Percentiles rank a stretch among this genome's conserved stretches.
phyloP scores from a whole-genome alignment of 2,329 filamentous ascomycete genomes.

The Xylaria sp. region DNA sequence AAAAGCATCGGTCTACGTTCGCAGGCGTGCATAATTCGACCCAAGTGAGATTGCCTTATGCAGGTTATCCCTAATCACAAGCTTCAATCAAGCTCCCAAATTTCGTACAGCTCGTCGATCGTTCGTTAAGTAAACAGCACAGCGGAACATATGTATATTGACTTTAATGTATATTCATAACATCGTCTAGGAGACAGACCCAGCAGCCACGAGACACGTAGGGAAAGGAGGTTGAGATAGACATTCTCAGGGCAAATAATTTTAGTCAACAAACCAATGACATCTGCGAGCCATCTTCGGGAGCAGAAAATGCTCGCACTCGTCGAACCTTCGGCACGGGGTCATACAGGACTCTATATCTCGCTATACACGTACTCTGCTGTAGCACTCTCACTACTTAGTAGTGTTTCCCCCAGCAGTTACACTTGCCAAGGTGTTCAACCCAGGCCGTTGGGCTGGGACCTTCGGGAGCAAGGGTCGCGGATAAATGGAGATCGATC shows the following conservation, averaged over 20 bases:
- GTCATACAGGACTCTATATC: not conserved
- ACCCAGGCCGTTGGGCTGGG: constrained; percentile 41
- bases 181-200: not conserved
- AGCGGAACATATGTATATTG: not conserved
- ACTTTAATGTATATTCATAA: not conserved
- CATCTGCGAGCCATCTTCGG: constrained; percentile 1
- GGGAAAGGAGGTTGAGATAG: not conserved
- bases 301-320: constrained; percentile 7
- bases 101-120: not conserved
- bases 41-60: not conserved
- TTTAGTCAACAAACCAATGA: not conserved
- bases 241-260: not conserved
- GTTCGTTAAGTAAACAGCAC: not conserved
- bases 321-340: not conserved
- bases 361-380: constrained; percentile 19
- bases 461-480: constrained; percentile 36
- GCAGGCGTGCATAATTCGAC: not conserved
- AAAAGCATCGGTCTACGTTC: not conserved
- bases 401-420: constrained; percentile 25
- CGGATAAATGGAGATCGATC: constrained; percentile 42
- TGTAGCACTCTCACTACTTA: constrained; percentile 20
- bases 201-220: not conserved
- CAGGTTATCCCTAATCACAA: not conserved
- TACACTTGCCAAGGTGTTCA: constrained; percentile 35
- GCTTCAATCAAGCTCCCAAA: not conserved